Evolutionary conservation across 2,329 filamentous ascomycete species (phyloP).

Genomic region (Colletotrichum horii): DNA sequence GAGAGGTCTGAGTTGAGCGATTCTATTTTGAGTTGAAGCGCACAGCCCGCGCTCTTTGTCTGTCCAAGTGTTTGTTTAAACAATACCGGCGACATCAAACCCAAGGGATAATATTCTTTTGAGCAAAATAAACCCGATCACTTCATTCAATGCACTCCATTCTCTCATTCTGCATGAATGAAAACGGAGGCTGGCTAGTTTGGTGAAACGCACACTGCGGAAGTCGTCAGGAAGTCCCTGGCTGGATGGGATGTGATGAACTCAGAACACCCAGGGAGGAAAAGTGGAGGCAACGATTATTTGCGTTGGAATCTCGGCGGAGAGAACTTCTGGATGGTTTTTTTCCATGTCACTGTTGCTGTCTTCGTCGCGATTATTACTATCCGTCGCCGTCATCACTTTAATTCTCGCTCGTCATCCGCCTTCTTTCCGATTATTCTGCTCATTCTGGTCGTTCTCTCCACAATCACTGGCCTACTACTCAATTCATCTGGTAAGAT

Average conservation of each 20-base stretch:
- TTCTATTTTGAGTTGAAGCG: neutral
- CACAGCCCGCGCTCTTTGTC: neutral
- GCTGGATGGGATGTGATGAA: neutral
- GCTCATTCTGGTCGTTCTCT: no score
- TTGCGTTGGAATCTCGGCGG: accelerated
- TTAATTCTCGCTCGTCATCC: no score
- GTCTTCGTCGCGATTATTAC: no score
- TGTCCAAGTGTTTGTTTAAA: neutral
- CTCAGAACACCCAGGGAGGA: neutral
- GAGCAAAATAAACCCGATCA: neutral
- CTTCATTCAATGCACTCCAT: neutral
- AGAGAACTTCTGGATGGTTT: neutral
- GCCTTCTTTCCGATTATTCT: no score
- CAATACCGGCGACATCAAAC: no score
- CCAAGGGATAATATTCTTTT: no score
- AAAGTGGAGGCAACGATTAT: neutral
- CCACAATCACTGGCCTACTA: no score
- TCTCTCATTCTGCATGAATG: neutral
- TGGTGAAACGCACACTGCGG: neutral
- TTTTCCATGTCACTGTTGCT: no score
- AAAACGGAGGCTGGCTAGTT: neutral
- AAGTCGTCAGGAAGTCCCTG: neutral
- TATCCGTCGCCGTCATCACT: no score
- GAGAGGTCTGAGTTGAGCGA: neutral
- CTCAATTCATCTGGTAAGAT: no score